A percentile compares a stretch with the other conserved stretches of the same genome.
phyloP scores from a whole-genome alignment of 2,329 filamentous ascomycete species.

The Fusarium heterosporum region DNA sequence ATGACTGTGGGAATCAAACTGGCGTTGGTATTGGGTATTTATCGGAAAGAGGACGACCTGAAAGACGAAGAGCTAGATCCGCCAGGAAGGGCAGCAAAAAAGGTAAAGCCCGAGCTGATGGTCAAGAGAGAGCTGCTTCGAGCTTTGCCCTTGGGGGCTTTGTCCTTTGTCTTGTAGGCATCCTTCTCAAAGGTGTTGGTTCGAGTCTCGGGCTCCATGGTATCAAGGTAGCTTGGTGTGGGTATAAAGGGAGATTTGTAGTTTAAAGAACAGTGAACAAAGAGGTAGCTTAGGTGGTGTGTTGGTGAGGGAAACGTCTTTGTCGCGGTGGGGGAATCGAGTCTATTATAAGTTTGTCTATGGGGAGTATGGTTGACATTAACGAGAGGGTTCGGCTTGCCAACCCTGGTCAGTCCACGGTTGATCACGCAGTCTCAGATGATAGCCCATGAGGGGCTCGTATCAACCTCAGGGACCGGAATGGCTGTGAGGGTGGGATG shows the following conservation, averaged over 20 bases:
- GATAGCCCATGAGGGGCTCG: constrained; percentile 33
- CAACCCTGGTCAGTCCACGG: constrained; percentile 29
- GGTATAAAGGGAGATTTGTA: not conserved
- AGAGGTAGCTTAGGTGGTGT: constrained; percentile 32
- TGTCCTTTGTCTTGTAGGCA: constrained; percentile 44
- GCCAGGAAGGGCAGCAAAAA: constrained; percentile 45
- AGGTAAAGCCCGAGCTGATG: constrained; percentile 48
- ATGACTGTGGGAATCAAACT: constrained; percentile 21
- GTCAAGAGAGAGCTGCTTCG: constrained; percentile 45
- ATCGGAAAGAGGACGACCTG: constrained; percentile 46
- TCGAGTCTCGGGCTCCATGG: constrained; percentile 43
- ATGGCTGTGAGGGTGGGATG: constrained; percentile 43
- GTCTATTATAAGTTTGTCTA: constrained; percentile 42
- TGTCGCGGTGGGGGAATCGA: constrained; percentile 30
- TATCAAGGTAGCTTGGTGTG: constrained; percentile 7
- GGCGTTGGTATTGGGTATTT: constrained; percentile 21
- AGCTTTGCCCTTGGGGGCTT: constrained; percentile 38
- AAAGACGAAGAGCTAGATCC: constrained; percentile 38
- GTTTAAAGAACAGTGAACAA: constrained; percentile 23
- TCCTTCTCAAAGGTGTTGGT: constrained; percentile 47
- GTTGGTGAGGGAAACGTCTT: constrained; percentile 21
- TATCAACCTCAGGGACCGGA: constrained; percentile 17
- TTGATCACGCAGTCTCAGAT: constrained; percentile 34
- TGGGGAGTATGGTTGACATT: constrained; percentile 26
- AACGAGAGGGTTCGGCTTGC: constrained; percentile 32